Percentiles rank a stretch among this genome's conserved stretches.
phyloP scores from a whole-genome alignment of 192 early-diverging fungal species.

The Coemansia sp. region DNA sequence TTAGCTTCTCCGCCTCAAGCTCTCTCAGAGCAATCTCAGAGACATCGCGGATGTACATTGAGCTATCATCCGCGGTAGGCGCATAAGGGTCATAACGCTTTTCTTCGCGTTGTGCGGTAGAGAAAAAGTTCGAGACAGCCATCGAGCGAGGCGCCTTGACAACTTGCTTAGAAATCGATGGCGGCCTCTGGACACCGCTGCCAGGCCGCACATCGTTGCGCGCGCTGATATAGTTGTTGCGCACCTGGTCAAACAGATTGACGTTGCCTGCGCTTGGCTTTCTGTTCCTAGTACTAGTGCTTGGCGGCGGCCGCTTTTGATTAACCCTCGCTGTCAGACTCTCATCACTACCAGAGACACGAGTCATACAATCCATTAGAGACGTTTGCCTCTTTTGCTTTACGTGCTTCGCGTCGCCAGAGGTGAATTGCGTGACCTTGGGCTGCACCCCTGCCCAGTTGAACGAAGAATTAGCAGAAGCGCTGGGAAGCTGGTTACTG shows the following conservation, averaged over 20 bases:
- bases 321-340: constrained; percentile 12
- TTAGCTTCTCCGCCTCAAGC: constrained; percentile 13
- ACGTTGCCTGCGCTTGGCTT: background rate
- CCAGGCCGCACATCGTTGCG: constrained; percentile 6
- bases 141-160: constrained; percentile 44
- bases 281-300: background rate
- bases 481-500: background rate
- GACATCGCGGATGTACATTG: constrained; percentile 25
- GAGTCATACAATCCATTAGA: constrained; percentile 34
- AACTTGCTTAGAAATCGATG: constrained; percentile 20
- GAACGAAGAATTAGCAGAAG: background rate
- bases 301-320: background rate
- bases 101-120: background rate
- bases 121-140: constrained; percentile 13
- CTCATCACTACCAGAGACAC: background rate
- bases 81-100: constrained; percentile 4
- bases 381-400: constrained; percentile 28
- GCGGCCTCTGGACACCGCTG: background rate
- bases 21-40: constrained; percentile 24
- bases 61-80: background rate
- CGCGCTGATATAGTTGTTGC: constrained; percentile 23
- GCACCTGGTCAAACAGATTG: constrained; percentile 20
- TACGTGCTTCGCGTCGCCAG: constrained; percentile 5
- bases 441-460: background rate
- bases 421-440: constrained; percentile 21